A percentile compares a stretch with the other conserved stretches of the same genome.
Conservation (phyloP, 2,329 filamentous ascomycete species). For the Trematosphaeria pertusa region DNA sequence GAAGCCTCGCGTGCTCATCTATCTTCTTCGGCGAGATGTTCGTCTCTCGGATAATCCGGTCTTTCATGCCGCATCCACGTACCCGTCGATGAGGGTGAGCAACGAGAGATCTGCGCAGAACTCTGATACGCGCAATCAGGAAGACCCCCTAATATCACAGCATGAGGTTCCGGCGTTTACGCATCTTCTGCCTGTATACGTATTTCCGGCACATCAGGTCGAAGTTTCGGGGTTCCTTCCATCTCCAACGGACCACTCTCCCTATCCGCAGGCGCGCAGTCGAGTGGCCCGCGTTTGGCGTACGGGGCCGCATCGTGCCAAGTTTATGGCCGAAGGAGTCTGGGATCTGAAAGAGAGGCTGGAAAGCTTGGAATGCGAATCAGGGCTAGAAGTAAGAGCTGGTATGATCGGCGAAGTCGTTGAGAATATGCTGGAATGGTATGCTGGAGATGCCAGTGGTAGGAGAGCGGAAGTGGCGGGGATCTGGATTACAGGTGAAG, state of each 20-base stretch:
- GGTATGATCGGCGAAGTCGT: slow-evolving; percentile 68
- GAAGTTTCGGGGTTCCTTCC: slow-evolving; percentile 77
- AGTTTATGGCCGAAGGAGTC: slow-evolving; percentile 74
- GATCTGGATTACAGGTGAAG: slow-evolving; percentile 77
- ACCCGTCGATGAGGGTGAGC: slow-evolving; percentile 14
- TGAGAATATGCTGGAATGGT: slow-evolving; percentile 61
- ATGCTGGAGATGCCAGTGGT: slow-evolving; percentile 25
- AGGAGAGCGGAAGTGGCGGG: slow-evolving; percentile 60
- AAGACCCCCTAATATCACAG: slow-evolving; percentile 35
- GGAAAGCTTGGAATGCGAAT: slow-evolving; percentile 64
- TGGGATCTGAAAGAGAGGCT: slow-evolving; percentile 74
- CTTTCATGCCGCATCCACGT: slow-evolving; percentile 62
- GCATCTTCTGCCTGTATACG: slow-evolving; percentile 71
- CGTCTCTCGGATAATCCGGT: slow-evolving; percentile 78
- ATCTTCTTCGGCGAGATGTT: slow-evolving; percentile 75
- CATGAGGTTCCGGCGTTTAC: slow-evolving; percentile 32
- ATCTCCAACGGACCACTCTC: slow-evolving; percentile 52
- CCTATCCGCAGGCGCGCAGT: slow-evolving; percentile 73
- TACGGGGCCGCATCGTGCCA: slow-evolving; percentile 74
- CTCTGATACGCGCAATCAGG: slow-evolving; percentile 45
- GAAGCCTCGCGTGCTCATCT: slow-evolving; percentile 64
- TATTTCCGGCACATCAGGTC: slow-evolving; percentile 73
- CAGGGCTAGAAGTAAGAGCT: slow-evolving; percentile 65
- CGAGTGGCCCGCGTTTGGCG: slow-evolving; percentile 73
- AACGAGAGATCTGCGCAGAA: slow-evolving; percentile 9